Base-by-base conservation (phyloP, 768 basidiomycete species). In the Lactarius sanguifluus region DNA sequence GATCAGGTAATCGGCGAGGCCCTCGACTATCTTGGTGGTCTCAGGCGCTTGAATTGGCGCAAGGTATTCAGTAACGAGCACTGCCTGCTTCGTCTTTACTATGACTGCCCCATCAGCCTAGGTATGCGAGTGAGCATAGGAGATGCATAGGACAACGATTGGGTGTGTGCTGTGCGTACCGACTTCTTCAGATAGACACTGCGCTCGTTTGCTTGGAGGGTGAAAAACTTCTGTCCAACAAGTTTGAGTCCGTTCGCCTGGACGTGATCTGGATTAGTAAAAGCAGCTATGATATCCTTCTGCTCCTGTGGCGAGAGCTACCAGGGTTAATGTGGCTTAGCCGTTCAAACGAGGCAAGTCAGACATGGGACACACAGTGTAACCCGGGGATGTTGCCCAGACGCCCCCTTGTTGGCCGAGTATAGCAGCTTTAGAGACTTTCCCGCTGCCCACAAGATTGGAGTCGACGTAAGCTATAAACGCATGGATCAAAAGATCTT, bases 51-150 rank as follows among this genome's bases (percentile, higher is more conserved):
- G 89, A 47, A 75, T 73, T 0, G 92, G 92, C 6, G 81, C 78
- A 0, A 66, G 66, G 76, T 96, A 98, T 73, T 88, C 87, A 6
- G 86, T 85, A 25, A 97, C 86, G 61, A 98, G 80, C 64, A 96
- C 79, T n/a, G 92, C 93, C 73, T 91, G 89, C 67, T 83, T 89
- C 20, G 93, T 96, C 81, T 90, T 91, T 57, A 91, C 87, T 65
- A 94, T 72, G 36, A 84, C 72, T 43, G 81, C 85, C 1, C 96
- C 95, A 75, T 92, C 86, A 25, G 81, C 82, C 94, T 96, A 72
- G 56, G 12, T 60, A 59, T 38, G 59, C 61, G 52, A 47, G 62
- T 58, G 56, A 50, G 52, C 60, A 47, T 45, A 52, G 13, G 64
- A 3, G 25, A 10, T 45, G 38, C 9, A 13, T 45, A 20, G n/a